A percentile compares a stretch with the other conserved stretches of the same genome.
phyloP scores from a whole-genome alignment of 805 yeast species.

The Monosporozyma servazzii region DNA sequence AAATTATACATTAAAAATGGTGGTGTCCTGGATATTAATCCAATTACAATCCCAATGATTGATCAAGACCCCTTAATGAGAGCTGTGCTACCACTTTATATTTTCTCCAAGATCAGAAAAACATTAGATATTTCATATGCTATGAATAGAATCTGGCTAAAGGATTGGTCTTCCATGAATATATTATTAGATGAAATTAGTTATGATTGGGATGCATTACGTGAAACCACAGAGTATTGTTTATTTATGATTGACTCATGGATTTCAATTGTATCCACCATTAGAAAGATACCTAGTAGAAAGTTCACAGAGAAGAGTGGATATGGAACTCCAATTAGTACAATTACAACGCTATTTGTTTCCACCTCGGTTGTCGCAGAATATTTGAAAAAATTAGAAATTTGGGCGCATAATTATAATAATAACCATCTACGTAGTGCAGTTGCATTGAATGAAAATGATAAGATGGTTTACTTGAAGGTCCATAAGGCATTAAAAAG shows the following conservation, averaged over 20 bases:
- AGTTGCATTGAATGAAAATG: conserved; percentile 34
- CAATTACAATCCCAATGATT: conserved; percentile 30
- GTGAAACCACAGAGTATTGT: conserved; percentile 53
- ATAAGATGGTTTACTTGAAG: conserved; percentile 53
- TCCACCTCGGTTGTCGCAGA: conserved; percentile 55
- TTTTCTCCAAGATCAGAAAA: conserved; percentile 58
- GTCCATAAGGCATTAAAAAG: conserved; percentile 52
- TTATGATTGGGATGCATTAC: conserved; percentile 51
- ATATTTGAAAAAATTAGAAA: conserved; percentile 46
- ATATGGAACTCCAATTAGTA: conserved; percentile 67
- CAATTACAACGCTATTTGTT: conserved; percentile 55
- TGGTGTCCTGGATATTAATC: conserved; percentile 49
- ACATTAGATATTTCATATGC: conserved; percentile 55
- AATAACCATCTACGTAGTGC: conserved; percentile 12
- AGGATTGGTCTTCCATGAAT: conserved; percentile 66
- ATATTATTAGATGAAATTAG: conserved; percentile 37
- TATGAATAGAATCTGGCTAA: conserved; percentile 48
- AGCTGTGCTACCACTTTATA: conserved; percentile 55
- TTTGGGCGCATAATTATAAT: conserved; percentile 27
- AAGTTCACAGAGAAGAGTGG: conserved; percentile 47
- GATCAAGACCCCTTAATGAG: conserved; percentile 50
- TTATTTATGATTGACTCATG: conserved; percentile 55
- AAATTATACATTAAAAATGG: conserved; percentile 49
- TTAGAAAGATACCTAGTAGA: neutral
- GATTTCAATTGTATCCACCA: conserved; percentile 59